Conservation (phyloP, 2,329 filamentous ascomycete genomes). For the Calonectria henricotiae region DNA sequence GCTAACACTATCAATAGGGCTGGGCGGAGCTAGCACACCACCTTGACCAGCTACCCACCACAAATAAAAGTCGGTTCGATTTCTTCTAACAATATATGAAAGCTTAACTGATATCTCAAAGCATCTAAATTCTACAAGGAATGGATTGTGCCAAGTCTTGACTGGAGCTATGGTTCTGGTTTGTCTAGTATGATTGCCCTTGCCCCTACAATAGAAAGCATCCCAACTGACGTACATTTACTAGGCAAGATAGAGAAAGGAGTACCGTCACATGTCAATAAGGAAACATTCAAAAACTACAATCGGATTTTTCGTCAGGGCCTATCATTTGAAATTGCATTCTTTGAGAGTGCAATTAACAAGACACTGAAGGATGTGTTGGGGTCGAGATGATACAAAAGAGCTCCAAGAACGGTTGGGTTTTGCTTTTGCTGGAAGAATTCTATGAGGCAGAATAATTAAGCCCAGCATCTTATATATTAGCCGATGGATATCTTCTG, state of each 20-base stretch:
- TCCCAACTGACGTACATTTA: too few relatives aligned
- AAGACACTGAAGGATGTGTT: background rate
- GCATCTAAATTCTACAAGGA: constrained; percentile 2
- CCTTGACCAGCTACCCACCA: background rate
- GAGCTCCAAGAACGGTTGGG: too few relatives aligned
- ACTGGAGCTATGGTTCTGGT: background rate
- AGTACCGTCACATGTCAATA: background rate
- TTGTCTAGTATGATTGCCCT: background rate
- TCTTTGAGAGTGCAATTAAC: constrained; percentile 1
- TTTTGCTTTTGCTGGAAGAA: too few relatives aligned
- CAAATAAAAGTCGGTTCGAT: background rate
- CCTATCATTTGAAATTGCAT: background rate
- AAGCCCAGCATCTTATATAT: too few relatives aligned
- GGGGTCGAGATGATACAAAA: background rate
- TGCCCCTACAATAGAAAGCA: background rate
- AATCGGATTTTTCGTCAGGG: constrained; percentile 1
- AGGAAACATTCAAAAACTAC: constrained; percentile 7
- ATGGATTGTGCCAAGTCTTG: background rate
- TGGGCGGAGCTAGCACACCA: constrained; percentile 8
- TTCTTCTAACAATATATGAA: background rate
- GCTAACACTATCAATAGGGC: background rate
- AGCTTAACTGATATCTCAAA: background rate
- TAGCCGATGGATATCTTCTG: too few relatives aligned
- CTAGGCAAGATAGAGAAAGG: background rate
- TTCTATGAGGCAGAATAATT: too few relatives aligned